Base-by-base conservation (phyloP, 2,329 filamentous ascomycete species). In the Pseudocercospora fijiensis region DNA sequence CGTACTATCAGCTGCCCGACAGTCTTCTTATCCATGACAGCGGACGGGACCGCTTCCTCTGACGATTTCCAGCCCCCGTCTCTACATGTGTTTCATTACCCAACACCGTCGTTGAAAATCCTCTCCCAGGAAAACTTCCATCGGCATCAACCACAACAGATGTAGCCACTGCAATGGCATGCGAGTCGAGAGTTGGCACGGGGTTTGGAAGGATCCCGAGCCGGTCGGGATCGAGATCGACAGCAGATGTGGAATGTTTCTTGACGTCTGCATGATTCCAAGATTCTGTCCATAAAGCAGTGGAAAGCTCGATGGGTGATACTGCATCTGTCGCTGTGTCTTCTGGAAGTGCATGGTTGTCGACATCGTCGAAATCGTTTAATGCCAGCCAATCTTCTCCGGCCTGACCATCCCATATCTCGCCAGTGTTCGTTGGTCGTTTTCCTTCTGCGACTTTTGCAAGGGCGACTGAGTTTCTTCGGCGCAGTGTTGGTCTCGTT, bases 281-380 rank as follows among this genome's bases (percentile, higher is more conserved):
- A 4, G 49, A 24, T 3, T 24, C 49, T 53, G 22, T 28, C 49
- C 49, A 53, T 30, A 26, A 13, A 16, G 49, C 7, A 5, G 45
- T 26, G 1, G 45, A 22, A 18, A 20, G 18, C 6, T 53, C 22
- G 2, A 10, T 53, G 16, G 26, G 22, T 2, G 49, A 16, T n/a
- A n/a, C n/a, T n/a, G 24, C 26, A 4, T 24, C 22, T 13, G 11
- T 3, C 1, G 11, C 8, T 20, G 49, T 53, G 6, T 30, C 49
- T 16, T 18, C 49, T 13, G 49, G 26, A 5, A 28, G 22, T 1
- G 49, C 49, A 18, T 53, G 49, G 18, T 53, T 53, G 49, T 53
- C 49, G 4, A 53, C 49, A 30, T 53, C 49, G 87, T 99, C 55
- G 95, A 99, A 78, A 92, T 98, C 0, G 88, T 92, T 0, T 93